phyloP scores from a whole-genome alignment of 192 early-diverging fungal species.

The Phycomyces blakesleeanus region DNA sequence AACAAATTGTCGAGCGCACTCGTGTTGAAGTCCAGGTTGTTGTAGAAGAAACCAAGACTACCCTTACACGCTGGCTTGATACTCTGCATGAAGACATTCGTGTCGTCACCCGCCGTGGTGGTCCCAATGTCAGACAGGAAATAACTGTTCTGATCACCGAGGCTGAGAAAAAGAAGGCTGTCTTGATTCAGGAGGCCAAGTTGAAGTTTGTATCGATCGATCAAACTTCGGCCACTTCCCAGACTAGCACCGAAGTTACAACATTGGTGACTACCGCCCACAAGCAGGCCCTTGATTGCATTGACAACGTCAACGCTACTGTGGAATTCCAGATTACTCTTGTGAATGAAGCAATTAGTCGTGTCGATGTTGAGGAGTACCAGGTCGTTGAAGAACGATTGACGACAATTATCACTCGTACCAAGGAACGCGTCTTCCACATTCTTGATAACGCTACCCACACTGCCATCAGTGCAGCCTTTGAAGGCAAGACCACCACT shows the following conservation, averaged over 20 bases:
- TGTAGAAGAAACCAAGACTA: constrained; percentile 10
- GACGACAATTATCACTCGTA: constrained; percentile 9
- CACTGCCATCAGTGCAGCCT: constrained; percentile 12
- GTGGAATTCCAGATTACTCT: constrained; percentile 8
- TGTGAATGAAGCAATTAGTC: constrained; percentile 4
- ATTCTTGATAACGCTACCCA: constrained; percentile 13
- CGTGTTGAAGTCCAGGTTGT: constrained; percentile 1
- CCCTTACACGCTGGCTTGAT: constrained; percentile 11
- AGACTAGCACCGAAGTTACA: constrained; percentile 1
- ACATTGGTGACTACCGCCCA: constrained; percentile 9
- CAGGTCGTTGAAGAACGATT: constrained; percentile 7
- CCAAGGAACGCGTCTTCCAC: constrained; percentile 13
- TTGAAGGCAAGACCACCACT: constrained; percentile 25
- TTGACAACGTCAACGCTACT: constrained; percentile 16
- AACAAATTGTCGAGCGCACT: constrained; percentile 9
- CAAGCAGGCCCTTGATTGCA: constrained; percentile 19
- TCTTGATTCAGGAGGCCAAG: constrained; percentile 7
- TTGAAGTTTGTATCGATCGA: constrained; percentile 2
- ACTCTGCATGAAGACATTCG: constrained; percentile 6
- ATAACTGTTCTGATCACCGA: background rate
- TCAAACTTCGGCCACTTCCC: constrained; percentile 12
- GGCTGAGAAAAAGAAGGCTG: constrained; percentile 14
- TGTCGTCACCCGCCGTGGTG: background rate
- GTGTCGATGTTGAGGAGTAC: constrained; percentile 18
- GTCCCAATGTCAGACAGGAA: constrained; percentile 3